Evolutionary conservation across 2,329 filamentous ascomycete species (phyloP), one percentile per base, ranked within the genome.

Genomic region (Trichoderma cornu-damae): DNA sequence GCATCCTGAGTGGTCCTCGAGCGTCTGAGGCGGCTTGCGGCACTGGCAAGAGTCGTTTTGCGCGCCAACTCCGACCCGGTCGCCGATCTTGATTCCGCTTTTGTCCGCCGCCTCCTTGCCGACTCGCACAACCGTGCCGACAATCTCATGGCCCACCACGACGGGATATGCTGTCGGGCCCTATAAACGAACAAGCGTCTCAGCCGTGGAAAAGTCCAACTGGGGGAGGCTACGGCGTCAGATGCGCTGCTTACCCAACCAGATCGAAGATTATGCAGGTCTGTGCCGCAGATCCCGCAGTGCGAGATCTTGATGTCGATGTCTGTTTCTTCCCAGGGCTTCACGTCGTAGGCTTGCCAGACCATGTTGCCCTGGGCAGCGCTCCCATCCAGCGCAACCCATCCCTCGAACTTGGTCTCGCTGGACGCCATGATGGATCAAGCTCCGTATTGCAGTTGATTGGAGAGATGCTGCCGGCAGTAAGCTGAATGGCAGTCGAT

Each of bases 1-100:
- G 50, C 66, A 68, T 38, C 35, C 47, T 24, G 54, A 57, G 46
- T 50, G 46, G 16, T 57, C 54, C 37, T 57, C 35, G 18, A 22
- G 4, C n/a, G 43, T 47, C 37, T 57, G 37, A 3, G 64, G 26
- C 7, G 60, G 24, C 65, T 85, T 78, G 60, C 79, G 78, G 74
- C 84, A 87, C 32, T 85, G 76, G 71, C 85, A 88, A 26, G 84
- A 82, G 67, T 79, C 84, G 24, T 79, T 79, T 66, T 88, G 85
- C 6, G 86, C 85, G 35, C 85, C 85, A n/a, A 88, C 84, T 44
- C 85, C 86, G 37, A 88, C 85, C 8, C 82, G 79, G 66, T 86
- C 75, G 57, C 85, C 85, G 32, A 78, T 75, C 68, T 84, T 80
- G 68, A 88, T 77, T 4, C 68, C 66, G 9, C 67, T 72, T 3